phyloP scores from a whole-genome alignment of 164 flowering plant species.

The Berberis vulgaris region DNA sequence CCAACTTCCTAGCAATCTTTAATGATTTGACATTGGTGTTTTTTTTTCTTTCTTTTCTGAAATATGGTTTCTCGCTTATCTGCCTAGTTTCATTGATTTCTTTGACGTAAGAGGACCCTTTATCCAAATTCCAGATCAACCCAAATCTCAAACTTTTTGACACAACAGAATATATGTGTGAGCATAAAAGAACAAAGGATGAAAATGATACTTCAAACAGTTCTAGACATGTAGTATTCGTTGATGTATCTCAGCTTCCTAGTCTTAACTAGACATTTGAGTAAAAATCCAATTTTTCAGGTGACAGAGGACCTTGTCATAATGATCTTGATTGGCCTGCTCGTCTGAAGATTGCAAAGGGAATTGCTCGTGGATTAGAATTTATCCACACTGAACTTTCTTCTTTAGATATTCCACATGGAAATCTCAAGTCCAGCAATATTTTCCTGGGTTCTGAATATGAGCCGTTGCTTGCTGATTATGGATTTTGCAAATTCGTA shows the following conservation, averaged over 20 bases:
- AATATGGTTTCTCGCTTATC: too few species aligned
- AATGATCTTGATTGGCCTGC: conserved; percentile 60
- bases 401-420: conserved; percentile 57
- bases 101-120: too few species aligned
- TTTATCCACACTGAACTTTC: conserved; percentile 53
- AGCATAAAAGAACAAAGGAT: too few species aligned
- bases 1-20: too few species aligned
- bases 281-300: conserved; percentile 23
- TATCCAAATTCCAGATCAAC: too few species aligned
- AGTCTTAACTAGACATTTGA: neutral
- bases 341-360: conserved; percentile 62
- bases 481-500: conserved; percentile 42
- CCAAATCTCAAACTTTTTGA: too few species aligned
- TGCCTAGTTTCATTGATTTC: too few species aligned
- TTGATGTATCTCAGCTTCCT: neutral
- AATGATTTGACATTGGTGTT: too few species aligned
- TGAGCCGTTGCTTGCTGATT: conserved; percentile 62
- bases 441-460: conserved; percentile 45
- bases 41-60: too few species aligned
- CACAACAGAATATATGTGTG: too few species aligned
- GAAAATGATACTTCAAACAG: too few species aligned
- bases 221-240: too few species aligned
- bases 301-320: conserved; percentile 57
- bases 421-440: conserved; percentile 89
- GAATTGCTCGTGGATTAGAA: conserved; percentile 59